These are phyloP conservation scores for Elongisporangium undulatum DNA, from an alignment of 352 stramenopile species.

Conservation along the genomic window DNA sequence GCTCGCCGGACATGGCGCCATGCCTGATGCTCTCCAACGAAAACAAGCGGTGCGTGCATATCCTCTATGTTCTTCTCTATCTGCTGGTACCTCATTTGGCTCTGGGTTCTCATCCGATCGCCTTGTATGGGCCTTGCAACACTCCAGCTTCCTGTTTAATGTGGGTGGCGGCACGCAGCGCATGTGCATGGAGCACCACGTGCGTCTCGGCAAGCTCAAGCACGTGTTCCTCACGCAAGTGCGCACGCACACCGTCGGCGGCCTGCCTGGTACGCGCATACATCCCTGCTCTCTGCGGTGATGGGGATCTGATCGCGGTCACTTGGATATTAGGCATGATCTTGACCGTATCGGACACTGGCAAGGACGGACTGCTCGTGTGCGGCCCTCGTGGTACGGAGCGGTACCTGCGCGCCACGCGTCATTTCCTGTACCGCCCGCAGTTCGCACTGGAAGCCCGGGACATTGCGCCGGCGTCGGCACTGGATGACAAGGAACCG, in stretches of 20 bases:
- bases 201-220: conserved; percentile 79
- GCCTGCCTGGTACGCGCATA: conserved; percentile 50
- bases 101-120: neutral
- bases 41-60: conserved; percentile 30
- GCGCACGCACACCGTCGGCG: conserved; percentile 68
- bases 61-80: neutral
- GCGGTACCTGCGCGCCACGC: conserved; percentile 71
- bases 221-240: conserved; percentile 86
- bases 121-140: neutral
- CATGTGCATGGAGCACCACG: conserved; percentile 90
- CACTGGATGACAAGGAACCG: conserved; percentile 2
- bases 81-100: neutral
- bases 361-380: conserved; percentile 67
- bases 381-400: conserved; percentile 65
- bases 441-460: conserved; percentile 47
- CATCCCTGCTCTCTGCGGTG: neutral
- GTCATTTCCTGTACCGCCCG: conserved; percentile 76
- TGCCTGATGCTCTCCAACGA: conserved; percentile 72
- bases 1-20: conserved; percentile 68
- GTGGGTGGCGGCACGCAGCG: conserved; percentile 87
- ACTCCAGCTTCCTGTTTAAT: conserved; percentile 86
- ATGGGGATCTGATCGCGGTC: neutral
- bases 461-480: conserved; percentile 17
- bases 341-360: conserved; percentile 86
- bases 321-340: conserved; percentile 46